Conservation (phyloP, 129 eudicot species). For the Flaveria trinervia region DNA sequence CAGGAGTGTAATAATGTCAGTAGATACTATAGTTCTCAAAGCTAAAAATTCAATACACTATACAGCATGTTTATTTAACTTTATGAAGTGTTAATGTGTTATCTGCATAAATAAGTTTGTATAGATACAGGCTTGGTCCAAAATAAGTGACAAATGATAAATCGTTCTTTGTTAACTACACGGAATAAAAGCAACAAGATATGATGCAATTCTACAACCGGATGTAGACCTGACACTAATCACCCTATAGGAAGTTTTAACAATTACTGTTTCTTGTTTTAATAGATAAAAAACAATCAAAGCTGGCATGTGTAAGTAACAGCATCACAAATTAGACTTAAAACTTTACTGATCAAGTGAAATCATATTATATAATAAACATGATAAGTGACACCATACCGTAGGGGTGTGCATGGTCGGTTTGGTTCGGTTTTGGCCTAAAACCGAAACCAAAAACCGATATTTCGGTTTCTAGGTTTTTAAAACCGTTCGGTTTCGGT, state of each 20-base stretch:
- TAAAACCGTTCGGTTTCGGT: no score
- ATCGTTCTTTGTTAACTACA: not conserved
- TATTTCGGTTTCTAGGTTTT: no score
- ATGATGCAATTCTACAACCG: not conserved
- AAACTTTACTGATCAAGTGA: not conserved
- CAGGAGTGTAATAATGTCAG: conserved; percentile 19
- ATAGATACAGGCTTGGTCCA: not conserved
- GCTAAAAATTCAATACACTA: not conserved
- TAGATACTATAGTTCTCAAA: not conserved
- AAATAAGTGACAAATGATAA: not conserved
- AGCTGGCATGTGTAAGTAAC: not conserved
- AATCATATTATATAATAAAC: conserved; percentile 15
- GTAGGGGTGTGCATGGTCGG: not conserved
- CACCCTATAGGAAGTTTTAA: not conserved
- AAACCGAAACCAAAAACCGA: no score
- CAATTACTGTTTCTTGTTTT: not conserved
- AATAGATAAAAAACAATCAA: not conserved
- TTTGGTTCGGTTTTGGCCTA: no score
- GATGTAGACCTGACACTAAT: not conserved
- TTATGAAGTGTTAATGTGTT: not conserved
- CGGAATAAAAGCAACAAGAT: not conserved
- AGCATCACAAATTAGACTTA: conserved; percentile 6
- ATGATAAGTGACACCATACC: not conserved
- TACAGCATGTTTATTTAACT: not conserved
- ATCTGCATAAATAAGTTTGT: not conserved